Base-by-base conservation (phyloP, 2,329 filamentous ascomycete species). In the Xylariaceae sp. region DNA sequence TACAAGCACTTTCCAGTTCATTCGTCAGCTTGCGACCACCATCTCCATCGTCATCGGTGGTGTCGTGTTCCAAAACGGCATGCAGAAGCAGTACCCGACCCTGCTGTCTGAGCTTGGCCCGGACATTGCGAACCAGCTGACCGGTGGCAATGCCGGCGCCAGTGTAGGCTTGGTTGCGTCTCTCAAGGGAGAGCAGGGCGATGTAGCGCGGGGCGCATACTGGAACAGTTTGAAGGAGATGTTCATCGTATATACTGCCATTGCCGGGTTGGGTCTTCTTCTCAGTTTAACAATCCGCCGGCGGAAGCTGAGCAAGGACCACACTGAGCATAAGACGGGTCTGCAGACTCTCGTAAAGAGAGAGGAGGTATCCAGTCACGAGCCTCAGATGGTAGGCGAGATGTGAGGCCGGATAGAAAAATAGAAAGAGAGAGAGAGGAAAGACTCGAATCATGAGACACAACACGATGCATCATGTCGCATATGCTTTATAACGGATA, bases 31-130 rank as follows among this genome's bases (percentile, higher is more conserved):
- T 2, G 86, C 85, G 8, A 89, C 85, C 0, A 81, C 85, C 2
- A 81, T 87, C 17, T 86, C 85, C 0, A 81, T 91, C 55, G 88
- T 90, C 1, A 78, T 92, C 45, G 89, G 89, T 23, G 85, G 88
- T n/a, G 88, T 90, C 51, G 81, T 92, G 44, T 92, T 92, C 75
- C 86, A 90, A 73, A 92, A 92, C 70, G 76, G 81, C 60, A 89
- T 91, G 85, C 74, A 83, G 64, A 77, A 76, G 51, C 81, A 84
- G 65, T 76, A 79, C 34, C 68, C 74, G 3, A 68, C 69, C 7
- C 78, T 89, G 35, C 72, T 74, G 18, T 66, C 73, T 35, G 72
- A 80, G 3, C 77, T 89, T 0, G 81, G 81, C 0, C 73, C 76
- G 0, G 66, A 78, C 44, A 71, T 76, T 1, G 78, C 79, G 0